These are phyloP conservation scores for Solanum aculeatissimum DNA, from an alignment of 305 asterid genomes.

Conservation along the genomic window DNA sequence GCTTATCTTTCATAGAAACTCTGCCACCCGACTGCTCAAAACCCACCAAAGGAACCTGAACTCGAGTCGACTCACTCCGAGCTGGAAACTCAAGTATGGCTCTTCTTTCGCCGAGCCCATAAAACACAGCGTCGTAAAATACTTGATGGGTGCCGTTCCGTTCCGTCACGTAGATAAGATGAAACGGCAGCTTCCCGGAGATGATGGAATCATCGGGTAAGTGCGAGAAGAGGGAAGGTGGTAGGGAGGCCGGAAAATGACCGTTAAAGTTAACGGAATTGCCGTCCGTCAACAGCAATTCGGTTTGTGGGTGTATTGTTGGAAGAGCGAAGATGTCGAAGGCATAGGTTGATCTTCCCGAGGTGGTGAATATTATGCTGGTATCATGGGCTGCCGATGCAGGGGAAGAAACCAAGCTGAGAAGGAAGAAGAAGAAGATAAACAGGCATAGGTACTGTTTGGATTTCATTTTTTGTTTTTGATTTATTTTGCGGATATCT, in stretches of 20 bases:
- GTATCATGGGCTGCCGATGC: conserved; percentile 9
- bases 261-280: conserved; percentile 73
- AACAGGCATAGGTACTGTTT: background rate
- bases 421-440: background rate
- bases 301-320: background rate
- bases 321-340: conserved; percentile 64
- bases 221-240: conserved; percentile 24
- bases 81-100: conserved; percentile 18
- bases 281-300: conserved; percentile 58
- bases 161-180: conserved; percentile 63
- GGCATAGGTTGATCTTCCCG: conserved; percentile 62
- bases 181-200: background rate
- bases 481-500: background rate
- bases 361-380: conserved; percentile 53
- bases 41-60: conserved; percentile 39
- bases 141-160: conserved; percentile 54
- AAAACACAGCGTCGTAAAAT: conserved; percentile 38
- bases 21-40: conserved; percentile 15
- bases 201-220: conserved; percentile 5
- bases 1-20: conserved; percentile 66
- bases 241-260: conserved; percentile 35
- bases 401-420: conserved; percentile 1
- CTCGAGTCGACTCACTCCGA: conserved; percentile 22
- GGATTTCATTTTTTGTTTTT: conserved; percentile 10
- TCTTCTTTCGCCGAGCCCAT: conserved; percentile 9